A percentile compares a stretch with the other conserved stretches of the same genome.
Evolutionary conservation across 345 rosid genomes (phyloP).

Genomic region (Ceriops tagal): DNA sequence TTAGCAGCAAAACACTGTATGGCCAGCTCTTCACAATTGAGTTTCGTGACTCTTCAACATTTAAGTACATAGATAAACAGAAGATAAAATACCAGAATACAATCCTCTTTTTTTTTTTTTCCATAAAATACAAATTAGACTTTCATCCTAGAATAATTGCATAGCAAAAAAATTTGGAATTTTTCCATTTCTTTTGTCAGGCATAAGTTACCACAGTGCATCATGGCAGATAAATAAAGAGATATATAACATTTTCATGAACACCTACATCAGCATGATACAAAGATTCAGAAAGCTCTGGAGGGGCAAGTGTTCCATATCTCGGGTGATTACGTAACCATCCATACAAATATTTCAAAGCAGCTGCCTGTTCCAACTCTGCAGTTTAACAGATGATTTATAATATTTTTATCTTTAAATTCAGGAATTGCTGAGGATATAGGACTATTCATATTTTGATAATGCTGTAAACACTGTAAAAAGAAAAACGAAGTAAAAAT

Average conservation of each 20-base stretch:
- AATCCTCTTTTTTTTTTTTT: neutral
- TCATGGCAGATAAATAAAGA: neutral
- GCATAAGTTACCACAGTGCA: neutral
- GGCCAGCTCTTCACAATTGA: too few species aligned
- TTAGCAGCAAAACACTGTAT: too few species aligned
- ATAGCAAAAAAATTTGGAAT: neutral
- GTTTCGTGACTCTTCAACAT: neutral
- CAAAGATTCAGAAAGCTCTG: conserved; percentile 61
- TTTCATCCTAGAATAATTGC: neutral
- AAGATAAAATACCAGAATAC: neutral
- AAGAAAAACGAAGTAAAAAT: too few species aligned
- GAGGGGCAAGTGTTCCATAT: conserved; percentile 66
- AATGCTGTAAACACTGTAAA: too few species aligned
- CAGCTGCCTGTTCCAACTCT: conserved; percentile 97
- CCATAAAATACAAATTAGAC: neutral
- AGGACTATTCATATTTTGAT: too few species aligned
- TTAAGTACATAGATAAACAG: neutral
- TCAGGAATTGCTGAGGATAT: neutral
- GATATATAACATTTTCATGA: neutral
- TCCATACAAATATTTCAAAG: conserved; percentile 83
- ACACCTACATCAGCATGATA: conserved; percentile 84
- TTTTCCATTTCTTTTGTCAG: neutral
- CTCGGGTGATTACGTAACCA: conserved; percentile 90
- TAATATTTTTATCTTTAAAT: neutral
- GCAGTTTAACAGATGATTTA: conserved; percentile 21